Evolutionary conservation across 2,329 filamentous ascomycete genomes (phyloP), one percentile per base, ranked within the genome.

Genomic region (Thielaviopsis punctulata): DNA sequence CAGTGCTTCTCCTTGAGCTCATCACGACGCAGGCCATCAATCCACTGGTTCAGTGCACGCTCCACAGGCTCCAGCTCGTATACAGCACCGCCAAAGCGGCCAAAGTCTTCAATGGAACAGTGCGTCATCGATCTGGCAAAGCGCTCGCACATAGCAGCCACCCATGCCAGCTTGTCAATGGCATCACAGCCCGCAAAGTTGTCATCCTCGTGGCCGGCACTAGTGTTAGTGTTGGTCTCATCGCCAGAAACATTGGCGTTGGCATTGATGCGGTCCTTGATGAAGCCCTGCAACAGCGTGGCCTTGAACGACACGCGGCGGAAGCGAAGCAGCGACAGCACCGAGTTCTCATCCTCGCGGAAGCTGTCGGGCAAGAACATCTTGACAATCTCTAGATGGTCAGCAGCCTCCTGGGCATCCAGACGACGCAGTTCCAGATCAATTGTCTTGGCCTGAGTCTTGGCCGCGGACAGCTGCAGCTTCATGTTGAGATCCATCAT

Each of bases 401-500:
- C 85, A 39, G 80, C 75, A 2, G 88, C 86, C 68, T 96, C 87
- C 60, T 93, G 83, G 0, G 89, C 88, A 60, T 94, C 87, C 62
- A 96, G 76, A 53, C 84, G 82, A 51, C 84, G 79, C 53, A 96
- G 71, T 64, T 96, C 89, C 25, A 95, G 73, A 58, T 95, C 89
- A 56, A 98, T 94, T 0, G 88, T 88, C 69, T 95, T 96, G 61
- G 86, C 82, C 64, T 95, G 90, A 2, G 90, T 84, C 69, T 95
- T 95, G 41, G 87, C 78, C 10, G 88, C 88, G 12, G 88, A 93
- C 52, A 85, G 77, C 62, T 95, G 90, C 44, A 98, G 75, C 67
- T 94, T 93, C 75, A 90, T 78, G 65, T 96, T 96, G 45, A 98
- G 75, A 61, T 98, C 90, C 78, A 95, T 85, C 83, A 98, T 94